Evolutionary conservation across 768 basidiomycete species (phyloP), one percentile per base, ranked within the genome.

Genomic region (Suillus weaverae): DNA sequence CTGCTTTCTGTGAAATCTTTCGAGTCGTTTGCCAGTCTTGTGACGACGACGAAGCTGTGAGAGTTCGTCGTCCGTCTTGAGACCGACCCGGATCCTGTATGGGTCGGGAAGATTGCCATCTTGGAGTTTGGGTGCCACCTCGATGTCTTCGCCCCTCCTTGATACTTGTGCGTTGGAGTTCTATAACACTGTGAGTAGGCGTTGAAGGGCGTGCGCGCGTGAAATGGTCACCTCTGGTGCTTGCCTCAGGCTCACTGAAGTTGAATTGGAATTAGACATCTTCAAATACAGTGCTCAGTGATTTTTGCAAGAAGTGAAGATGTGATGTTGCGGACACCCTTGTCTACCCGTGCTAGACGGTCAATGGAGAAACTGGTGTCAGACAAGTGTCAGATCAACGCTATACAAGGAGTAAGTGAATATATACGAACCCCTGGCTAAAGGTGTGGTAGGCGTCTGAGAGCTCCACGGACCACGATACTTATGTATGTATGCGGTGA

Each of bases 1-100:
- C 74, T 95, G 91, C 66, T 80, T 84, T 51, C 81, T 76, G 60
- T 93, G 90, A 72, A 89, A 92, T 54, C 76, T 79, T 60, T 86
- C 92, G 55, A 93, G 74, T 26, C 78, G 77, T 73, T 86, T 91
- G 62, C 89, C 89, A 33, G 78, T 82, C 73, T 81, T 86, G 33
- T 83, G 80, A 39, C 82, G 81, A 57, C 71, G 79, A 60, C 90
- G 85, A 44, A 95, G 74, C 60, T 81, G 83, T n/a, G 78, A 74
- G 53, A 95, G 84, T 69, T 91, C 83, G 44, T 83, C 83, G 50
- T 89, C 86, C 11, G 86, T 78, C 70, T 89, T 83, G 65, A 90
- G 65, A 13, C 86, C 88, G 66, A 77, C 81, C 62, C 84, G 84
- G 70, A 94, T 81, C 66, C 80, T 84, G 77, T 83, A 94, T 3